Evolutionary conservation across 169 alveolate genomes (phyloP).

Genomic region (Plasmodium inui): DNA sequence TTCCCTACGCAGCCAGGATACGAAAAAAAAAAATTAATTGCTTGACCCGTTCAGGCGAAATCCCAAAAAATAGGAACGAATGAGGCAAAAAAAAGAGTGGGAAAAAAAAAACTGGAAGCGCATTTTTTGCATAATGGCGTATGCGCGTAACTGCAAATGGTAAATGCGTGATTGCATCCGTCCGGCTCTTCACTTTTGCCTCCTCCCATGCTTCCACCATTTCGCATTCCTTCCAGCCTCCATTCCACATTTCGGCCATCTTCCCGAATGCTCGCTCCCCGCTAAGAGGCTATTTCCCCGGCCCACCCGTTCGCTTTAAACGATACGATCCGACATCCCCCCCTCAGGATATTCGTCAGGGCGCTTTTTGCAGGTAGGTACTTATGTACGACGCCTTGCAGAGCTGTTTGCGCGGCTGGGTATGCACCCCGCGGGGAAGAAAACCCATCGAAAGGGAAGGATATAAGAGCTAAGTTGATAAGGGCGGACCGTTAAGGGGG

Average conservation of each 20-base stretch:
- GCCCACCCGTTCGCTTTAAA: background rate
- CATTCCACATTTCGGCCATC: background rate
- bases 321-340: background rate
- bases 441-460: background rate
- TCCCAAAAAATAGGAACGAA: background rate
- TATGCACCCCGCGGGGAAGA: background rate
- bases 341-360: background rate
- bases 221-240: background rate
- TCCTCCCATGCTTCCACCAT: background rate
- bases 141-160: background rate
- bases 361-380: background rate
- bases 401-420: background rate
- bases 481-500: background rate
- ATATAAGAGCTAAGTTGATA: background rate
- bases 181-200: background rate
- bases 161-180: background rate
- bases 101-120: background rate
- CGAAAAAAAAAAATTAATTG: background rate
- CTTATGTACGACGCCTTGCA: background rate
- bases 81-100: background rate
- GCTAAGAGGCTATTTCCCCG: background rate
- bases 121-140: background rate
- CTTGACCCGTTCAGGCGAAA: conserved; percentile 1
- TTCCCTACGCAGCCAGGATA: background rate
- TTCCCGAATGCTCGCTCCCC: background rate